Evolutionary conservation across 106 monocot genomes (phyloP).

Genomic region (Agapanthus africanus): DNA sequence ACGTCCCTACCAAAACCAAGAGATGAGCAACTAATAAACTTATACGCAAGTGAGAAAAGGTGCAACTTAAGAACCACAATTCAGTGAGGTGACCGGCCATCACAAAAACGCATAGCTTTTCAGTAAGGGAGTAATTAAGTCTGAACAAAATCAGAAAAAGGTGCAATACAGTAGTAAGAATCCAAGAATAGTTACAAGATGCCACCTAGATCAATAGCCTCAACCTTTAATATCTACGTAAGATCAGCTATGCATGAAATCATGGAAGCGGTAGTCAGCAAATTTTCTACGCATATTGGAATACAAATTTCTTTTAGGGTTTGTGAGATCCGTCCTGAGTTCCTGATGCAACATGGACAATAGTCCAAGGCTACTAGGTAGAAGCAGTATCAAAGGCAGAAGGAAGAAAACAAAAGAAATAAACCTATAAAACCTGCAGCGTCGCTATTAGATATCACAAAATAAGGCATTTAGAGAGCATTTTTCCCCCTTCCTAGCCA

Average conservation of each 20-base stretch:
- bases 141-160: not conserved
- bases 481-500: not conserved
- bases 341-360: not conserved
- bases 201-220: not conserved
- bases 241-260: not conserved
- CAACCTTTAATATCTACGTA: not conserved
- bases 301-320: not conserved
- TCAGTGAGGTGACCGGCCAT: not conserved
- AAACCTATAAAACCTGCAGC: not conserved
- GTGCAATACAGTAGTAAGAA: not conserved
- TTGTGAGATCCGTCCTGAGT: not conserved
- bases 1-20: constrained; percentile 61
- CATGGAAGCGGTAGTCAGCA: not conserved
- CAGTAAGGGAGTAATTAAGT: not conserved
- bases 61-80: not conserved
- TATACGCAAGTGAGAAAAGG: no score
- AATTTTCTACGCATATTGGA: not conserved
- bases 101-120: not conserved
- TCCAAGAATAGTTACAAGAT: not conserved
- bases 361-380: not conserved
- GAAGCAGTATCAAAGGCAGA: not conserved
- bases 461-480: not conserved
- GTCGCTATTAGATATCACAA: not conserved
- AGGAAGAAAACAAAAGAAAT: not conserved
- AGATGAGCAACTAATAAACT: not conserved